These are phyloP conservation scores for Bruguiera parviflora DNA, from an alignment of 345 rosid genomes.

Conservation along the genomic window DNA sequence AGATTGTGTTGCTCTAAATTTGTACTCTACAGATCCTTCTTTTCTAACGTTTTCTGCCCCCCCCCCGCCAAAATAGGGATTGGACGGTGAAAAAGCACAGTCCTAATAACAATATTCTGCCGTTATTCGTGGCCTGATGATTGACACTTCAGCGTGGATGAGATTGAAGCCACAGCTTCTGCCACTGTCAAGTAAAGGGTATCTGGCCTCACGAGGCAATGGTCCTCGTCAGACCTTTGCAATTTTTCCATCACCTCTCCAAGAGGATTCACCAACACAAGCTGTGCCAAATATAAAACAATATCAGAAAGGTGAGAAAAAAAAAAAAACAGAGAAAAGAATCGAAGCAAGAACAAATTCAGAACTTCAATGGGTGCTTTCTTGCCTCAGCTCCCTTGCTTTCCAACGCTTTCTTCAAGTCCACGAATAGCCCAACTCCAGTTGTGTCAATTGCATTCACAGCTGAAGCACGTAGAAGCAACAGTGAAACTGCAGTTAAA, in stretches of 20 bases:
- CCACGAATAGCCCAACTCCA: constrained; percentile 64
- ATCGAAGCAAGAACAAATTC: background rate
- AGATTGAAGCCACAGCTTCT: constrained; percentile 78
- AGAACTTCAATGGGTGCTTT: background rate
- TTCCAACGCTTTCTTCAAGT: constrained; percentile 56
- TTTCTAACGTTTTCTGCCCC: too few relatives aligned
- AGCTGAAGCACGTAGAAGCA: constrained; percentile 35
- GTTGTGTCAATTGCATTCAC: constrained; percentile 83
- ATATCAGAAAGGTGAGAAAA: background rate
- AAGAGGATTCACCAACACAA: constrained; percentile 85
- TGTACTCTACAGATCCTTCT: background rate
- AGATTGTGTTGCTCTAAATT: background rate
- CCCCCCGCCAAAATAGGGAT: background rate
- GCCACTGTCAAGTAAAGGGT: constrained; percentile 75
- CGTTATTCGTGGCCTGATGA: constrained; percentile 40
- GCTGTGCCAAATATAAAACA: constrained; percentile 36
- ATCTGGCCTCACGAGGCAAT: constrained; percentile 46
- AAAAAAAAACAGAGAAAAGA: background rate
- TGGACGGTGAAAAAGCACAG: background rate
- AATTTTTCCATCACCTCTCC: constrained; percentile 86
- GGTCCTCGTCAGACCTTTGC: constrained; percentile 51
- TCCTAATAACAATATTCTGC: background rate
- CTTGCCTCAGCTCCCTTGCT: constrained; percentile 58
- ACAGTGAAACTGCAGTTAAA: background rate
- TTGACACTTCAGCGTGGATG: constrained; percentile 49